Evolutionary conservation across 768 basidiomycete genomes (phyloP).

Genomic region (Suillus subaureus): DNA sequence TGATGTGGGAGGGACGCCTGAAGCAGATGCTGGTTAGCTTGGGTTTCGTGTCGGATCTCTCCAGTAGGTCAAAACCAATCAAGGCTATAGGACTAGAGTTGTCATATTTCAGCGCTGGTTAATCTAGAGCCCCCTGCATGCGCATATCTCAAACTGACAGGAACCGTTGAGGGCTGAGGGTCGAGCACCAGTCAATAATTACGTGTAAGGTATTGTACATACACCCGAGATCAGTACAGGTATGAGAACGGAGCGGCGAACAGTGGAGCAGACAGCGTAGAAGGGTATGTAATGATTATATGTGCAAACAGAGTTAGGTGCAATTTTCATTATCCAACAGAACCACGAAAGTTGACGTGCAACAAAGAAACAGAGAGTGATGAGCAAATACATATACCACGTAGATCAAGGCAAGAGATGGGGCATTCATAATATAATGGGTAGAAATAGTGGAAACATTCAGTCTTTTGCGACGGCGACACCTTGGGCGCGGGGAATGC

Average conservation of each 20-base stretch:
- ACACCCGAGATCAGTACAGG: conserved; percentile 23
- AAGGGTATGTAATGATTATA: conserved; percentile 23
- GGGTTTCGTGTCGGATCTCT: conserved; percentile 90
- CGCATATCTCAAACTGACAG: conserved; percentile 1
- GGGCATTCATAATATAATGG: conserved; percentile 10
- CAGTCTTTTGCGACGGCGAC: conserved; percentile 28
- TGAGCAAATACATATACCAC: conserved; percentile 12
- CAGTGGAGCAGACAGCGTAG: conserved; percentile 15
- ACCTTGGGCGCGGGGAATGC: conserved; percentile 25
- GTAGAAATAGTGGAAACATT: conserved; percentile 26
- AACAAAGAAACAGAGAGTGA: conserved; percentile 9
- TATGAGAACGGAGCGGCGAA: conserved; percentile 16
- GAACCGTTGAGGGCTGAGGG: not conserved
- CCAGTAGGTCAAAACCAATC: conserved; percentile 83
- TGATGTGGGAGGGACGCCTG: conserved; percentile 94
- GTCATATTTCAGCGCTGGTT: conserved; percentile 83
- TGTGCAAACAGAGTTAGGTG: conserved; percentile 18
- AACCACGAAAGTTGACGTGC: conserved; percentile 6
- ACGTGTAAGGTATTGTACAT: conserved; percentile 24
- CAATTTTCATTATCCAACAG: conserved; percentile 21
- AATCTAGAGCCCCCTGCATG: not conserved
- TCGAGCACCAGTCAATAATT: conserved; percentile 17
- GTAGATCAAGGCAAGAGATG: conserved; percentile 15
- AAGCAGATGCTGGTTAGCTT: conserved; percentile 87
- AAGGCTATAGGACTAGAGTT: conserved; percentile 90